Conservation (phyloP, 345 rosid species). For the Litchi chinensis region DNA sequence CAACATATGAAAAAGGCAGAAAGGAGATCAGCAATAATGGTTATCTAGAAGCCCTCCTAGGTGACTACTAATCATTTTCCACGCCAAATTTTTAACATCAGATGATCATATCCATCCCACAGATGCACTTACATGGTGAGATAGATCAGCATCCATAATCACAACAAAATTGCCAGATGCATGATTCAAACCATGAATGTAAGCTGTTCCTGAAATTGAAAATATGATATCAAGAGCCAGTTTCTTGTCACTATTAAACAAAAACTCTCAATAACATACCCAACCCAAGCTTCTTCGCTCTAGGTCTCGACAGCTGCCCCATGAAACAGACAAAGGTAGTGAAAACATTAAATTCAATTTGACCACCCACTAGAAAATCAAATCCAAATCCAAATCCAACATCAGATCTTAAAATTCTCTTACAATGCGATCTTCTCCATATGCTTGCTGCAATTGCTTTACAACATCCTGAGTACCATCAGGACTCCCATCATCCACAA, state of each 20-base stretch:
- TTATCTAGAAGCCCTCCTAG: not conserved
- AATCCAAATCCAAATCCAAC: conserved; percentile 8
- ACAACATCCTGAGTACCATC: conserved; percentile 94
- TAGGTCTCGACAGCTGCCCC: conserved; percentile 79
- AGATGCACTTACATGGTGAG: conserved; percentile 82
- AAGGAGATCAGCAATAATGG: not conserved
- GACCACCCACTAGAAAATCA: not conserved
- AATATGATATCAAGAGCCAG: conserved; percentile 17
- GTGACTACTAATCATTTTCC: not conserved
- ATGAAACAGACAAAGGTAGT: conserved; percentile 23
- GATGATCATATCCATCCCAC: not conserved
- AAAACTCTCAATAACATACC: conserved; percentile 46
- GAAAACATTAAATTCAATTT: not conserved
- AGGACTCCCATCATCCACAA: conserved; percentile 98
- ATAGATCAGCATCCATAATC: conserved; percentile 98
- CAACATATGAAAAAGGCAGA: not conserved
- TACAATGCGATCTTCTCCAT: conserved; percentile 81
- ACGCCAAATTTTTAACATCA: not conserved
- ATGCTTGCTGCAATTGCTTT: conserved; percentile 74
- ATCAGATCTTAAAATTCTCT: conserved; percentile 26
- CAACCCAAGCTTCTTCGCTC: conserved; percentile 90
- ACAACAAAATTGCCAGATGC: conserved; percentile 91
- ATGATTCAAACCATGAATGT: conserved; percentile 86
- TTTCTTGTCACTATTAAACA: not conserved
- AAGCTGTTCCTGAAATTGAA: conserved; percentile 78